Evolutionary conservation across 1,284 basidiomycete species (phyloP).

Genomic region (Naganishia sp.): DNA sequence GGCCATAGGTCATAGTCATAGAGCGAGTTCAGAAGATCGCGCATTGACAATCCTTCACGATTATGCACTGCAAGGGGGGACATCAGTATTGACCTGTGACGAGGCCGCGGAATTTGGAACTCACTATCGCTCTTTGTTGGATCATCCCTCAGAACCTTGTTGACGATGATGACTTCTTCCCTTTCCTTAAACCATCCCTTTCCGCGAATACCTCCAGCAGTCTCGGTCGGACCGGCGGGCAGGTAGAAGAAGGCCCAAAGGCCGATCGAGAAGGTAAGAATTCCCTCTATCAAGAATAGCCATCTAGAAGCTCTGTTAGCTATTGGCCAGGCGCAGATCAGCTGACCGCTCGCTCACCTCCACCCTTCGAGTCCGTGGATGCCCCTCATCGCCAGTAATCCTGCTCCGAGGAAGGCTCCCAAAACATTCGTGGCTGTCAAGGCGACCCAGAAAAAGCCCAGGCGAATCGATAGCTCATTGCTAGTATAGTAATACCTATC

Average conservation of each 20-base stretch:
- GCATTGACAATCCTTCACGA: slow-evolving; percentile 48
- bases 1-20: slow-evolving; percentile 54
- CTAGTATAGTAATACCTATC: slow-evolving; percentile 48
- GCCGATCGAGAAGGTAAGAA: slow-evolving; percentile 48
- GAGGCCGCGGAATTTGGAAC: neutral
- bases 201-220: slow-evolving; percentile 39
- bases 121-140: slow-evolving; percentile 53
- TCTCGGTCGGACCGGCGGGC: slow-evolving; percentile 50
- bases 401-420: slow-evolving; percentile 46
- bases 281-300: slow-evolving; percentile 46
- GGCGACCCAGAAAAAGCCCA: slow-evolving; percentile 53
- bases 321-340: neutral
- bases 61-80: slow-evolving; percentile 51
- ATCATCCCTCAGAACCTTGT: slow-evolving; percentile 56
- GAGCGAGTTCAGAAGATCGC: slow-evolving; percentile 41
- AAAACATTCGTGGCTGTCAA: slow-evolving; percentile 43
- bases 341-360: slow-evolving; percentile 15
- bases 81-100: slow-evolving; percentile 43
- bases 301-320: slow-evolving; percentile 34
- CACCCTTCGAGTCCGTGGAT: slow-evolving; percentile 43
- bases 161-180: slow-evolving; percentile 56
- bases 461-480: slow-evolving; percentile 49
- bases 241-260: slow-evolving; percentile 47
- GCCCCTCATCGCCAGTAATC: slow-evolving; percentile 48
- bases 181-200: slow-evolving; percentile 55